Percentiles rank a stretch among this genome's conserved stretches.
Evolutionary conservation across 2,329 filamentous ascomycete species (phyloP).

Genomic region (Fusarium tjaetaba): DNA sequence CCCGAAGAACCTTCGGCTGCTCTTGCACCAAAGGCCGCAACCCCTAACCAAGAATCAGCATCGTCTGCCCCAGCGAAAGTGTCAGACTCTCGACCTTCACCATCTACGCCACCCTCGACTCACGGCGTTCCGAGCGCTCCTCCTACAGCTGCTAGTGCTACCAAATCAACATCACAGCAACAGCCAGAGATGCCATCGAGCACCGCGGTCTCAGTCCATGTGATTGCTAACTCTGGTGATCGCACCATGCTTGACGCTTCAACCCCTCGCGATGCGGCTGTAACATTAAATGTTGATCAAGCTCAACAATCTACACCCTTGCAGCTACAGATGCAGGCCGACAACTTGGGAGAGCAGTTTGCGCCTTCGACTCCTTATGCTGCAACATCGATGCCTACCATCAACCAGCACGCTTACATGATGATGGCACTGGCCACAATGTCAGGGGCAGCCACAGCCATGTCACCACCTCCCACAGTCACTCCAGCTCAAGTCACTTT

Average conservation of each 20-base stretch:
- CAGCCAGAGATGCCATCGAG: conserved; percentile 32
- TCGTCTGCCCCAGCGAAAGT: conserved; percentile 11
- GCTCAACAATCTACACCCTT: conserved; percentile 36
- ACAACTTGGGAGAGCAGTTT: conserved; percentile 41
- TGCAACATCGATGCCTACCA: conserved; percentile 45
- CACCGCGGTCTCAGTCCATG: conserved; percentile 14
- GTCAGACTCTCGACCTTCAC: conserved; percentile 17
- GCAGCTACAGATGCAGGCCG: conserved; percentile 27
- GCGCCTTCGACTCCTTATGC: conserved; percentile 49
- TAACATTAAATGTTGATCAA: conserved; percentile 13
- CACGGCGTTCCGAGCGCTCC: conserved; percentile 8
- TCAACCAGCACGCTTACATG: conserved; percentile 55
- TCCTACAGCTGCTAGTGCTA: conserved; percentile 15
- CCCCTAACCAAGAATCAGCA: conserved; percentile 5
- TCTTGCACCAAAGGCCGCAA: conserved; percentile 7
- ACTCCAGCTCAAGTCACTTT: conserved; percentile 59
- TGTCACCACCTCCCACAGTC: conserved; percentile 56
- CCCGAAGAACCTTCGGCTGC: conserved; percentile 5
- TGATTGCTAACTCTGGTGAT: conserved; percentile 28
- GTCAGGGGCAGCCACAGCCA: conserved; percentile 49
- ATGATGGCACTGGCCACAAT: conserved; percentile 58
- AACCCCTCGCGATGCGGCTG: conserved; percentile 7
- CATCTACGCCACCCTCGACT: conserved; percentile 36
- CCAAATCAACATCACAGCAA: conserved; percentile 26
- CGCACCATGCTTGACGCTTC: conserved; percentile 38